phyloP scores from a whole-genome alignment of 345 rosid genomes.

The Citrus hindsii region DNA sequence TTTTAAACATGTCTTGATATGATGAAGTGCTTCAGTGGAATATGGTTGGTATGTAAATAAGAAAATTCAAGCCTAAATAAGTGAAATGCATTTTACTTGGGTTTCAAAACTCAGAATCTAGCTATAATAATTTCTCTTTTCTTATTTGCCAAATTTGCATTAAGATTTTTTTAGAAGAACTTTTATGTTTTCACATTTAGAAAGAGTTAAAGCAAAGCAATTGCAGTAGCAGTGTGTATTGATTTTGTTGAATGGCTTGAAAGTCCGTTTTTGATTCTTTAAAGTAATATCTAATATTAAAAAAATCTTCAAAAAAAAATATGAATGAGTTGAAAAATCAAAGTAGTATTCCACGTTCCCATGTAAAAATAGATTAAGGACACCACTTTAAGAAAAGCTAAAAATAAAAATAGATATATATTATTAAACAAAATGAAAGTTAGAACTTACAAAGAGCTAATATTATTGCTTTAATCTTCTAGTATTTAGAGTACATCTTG shows the following conservation, averaged over 20 bases:
- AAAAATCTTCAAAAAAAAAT: neutral
- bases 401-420: no score
- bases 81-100: neutral
- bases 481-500: neutral
- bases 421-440: no score
- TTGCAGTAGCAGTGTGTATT: neutral
- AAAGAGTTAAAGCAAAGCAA: no score
- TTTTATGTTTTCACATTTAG: neutral
- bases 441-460: no score
- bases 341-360: no score
- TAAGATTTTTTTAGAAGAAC: neutral
- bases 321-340: no score
- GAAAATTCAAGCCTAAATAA: conserved; percentile 2
- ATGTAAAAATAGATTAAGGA: no score
- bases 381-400: no score
- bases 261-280: no score
- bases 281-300: no score
- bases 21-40: conserved; percentile 12
- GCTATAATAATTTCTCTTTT: neutral
- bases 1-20: neutral
- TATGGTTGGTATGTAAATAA: conserved; percentile 25
- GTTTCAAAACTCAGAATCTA: neutral
- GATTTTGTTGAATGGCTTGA: no score
- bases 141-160: neutral
- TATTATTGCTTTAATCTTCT: neutral